A percentile compares a stretch with the other conserved stretches of the same genome.
Evolutionary conservation across 1,139 yeast genomes (phyloP).

Genomic region (Magnusiomyces magnusii): DNA sequence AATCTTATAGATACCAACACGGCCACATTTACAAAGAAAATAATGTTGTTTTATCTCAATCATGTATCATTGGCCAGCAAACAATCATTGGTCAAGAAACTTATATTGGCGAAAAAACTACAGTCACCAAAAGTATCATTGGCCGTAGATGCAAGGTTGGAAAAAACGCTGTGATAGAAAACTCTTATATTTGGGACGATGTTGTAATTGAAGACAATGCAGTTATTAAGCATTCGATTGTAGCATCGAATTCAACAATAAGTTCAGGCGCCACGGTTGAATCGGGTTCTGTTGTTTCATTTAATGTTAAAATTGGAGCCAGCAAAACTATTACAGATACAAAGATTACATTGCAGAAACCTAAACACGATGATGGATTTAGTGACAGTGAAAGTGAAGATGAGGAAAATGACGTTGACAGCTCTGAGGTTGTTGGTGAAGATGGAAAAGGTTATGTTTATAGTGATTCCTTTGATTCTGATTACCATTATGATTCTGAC

Average conservation of each 20-base stretch:
- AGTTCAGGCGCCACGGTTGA: conserved; percentile 45
- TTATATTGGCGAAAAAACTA: conserved; percentile 49
- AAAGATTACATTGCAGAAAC: conserved; percentile 30
- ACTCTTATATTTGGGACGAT: conserved; percentile 84
- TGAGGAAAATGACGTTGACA: conserved; percentile 24
- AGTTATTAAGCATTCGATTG: conserved; percentile 51
- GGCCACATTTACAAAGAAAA: conserved; percentile 81
- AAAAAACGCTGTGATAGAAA: conserved; percentile 56
- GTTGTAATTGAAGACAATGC: conserved; percentile 62
- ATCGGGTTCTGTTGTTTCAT: conserved; percentile 78
- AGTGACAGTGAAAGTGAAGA: conserved; percentile 27
- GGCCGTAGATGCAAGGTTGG: conserved; percentile 87
- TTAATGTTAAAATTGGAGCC: conserved; percentile 56
- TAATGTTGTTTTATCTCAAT: conserved; percentile 78
- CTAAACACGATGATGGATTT: conserved; percentile 26
- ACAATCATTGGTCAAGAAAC: conserved; percentile 75
- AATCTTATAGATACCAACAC: conserved; percentile 68
- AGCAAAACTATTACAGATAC: conserved; percentile 24
- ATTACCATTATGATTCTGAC: conserved; percentile 37
- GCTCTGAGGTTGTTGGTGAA: conserved; percentile 45
- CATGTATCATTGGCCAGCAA: conserved; percentile 71
- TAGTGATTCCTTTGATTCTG: conserved; percentile 42
- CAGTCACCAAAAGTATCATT: conserved; percentile 58
- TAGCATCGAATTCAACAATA: conserved; percentile 57
- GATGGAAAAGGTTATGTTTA: conserved; percentile 56